These are phyloP conservation scores for Aureobasidium sp. DNA, from an alignment of 2,329 filamentous ascomycete species.

Conservation along the genomic window DNA sequence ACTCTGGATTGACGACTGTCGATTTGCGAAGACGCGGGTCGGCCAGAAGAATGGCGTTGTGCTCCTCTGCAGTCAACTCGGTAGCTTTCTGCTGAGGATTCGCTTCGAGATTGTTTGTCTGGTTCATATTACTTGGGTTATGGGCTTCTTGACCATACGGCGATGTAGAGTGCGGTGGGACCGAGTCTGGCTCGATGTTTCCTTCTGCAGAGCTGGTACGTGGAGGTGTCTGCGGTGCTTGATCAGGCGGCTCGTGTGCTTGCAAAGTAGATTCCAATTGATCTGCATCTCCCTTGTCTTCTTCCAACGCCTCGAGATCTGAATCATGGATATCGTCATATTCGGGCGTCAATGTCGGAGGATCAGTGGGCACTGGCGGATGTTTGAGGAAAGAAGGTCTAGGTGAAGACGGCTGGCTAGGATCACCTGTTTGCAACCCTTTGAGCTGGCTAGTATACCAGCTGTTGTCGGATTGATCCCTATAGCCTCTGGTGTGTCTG, in stretches of 20 bases:
- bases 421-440: not conserved
- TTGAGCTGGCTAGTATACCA: conserved; percentile 71
- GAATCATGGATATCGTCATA: conserved; percentile 21
- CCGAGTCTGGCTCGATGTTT: not conserved
- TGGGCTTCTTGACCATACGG: not conserved
- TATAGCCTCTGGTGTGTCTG: conserved; percentile 58
- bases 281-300: not conserved
- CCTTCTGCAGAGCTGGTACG: conserved; percentile 17
- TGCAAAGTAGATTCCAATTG: not conserved
- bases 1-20: conserved; percentile 86
- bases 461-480: conserved; percentile 71
- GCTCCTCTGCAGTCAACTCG: conserved; percentile 76
- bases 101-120: not conserved
- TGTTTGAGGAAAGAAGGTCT: not conserved
- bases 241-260: not conserved
- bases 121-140: not conserved
- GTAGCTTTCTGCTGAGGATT: conserved; percentile 31
- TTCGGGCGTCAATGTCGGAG: conserved; percentile 28
- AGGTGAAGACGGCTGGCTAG: not conserved
- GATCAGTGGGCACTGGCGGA: not conserved
- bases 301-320: conserved; percentile 16
- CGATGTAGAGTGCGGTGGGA: not conserved
- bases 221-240: conserved; percentile 20
- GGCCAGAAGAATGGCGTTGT: conserved; percentile 76
- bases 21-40: conserved; percentile 83